Conservation (phyloP, 179 eudicot genomes). For the Dionaea muscipula region DNA sequence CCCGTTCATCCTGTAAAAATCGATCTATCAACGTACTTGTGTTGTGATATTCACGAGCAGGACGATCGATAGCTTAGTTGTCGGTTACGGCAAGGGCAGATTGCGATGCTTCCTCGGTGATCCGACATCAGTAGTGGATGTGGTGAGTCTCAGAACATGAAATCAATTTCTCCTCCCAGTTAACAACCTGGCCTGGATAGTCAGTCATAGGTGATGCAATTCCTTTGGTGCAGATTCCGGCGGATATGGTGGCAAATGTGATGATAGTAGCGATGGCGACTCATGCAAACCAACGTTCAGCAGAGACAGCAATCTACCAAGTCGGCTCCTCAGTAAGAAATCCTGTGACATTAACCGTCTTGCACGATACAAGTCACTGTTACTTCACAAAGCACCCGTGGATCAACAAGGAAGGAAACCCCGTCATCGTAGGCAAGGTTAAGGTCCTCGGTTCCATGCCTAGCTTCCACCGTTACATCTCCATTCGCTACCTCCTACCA, state of each 20-base stretch:
- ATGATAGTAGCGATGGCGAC: slow-evolving; percentile 57
- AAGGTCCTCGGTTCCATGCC: slow-evolving; percentile 43
- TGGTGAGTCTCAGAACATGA: slow-evolving; percentile 41
- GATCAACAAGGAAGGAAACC: slow-evolving; percentile 58
- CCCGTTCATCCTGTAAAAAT: no score
- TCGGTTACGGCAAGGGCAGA: slow-evolving; percentile 72
- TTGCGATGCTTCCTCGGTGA: slow-evolving; percentile 56
- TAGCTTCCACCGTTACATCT: slow-evolving; percentile 56
- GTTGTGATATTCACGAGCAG: slow-evolving; percentile 19
- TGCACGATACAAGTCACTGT: slow-evolving; percentile 32
- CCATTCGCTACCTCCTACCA: slow-evolving; percentile 56
- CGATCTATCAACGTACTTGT: no score
- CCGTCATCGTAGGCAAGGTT: slow-evolving; percentile 50
- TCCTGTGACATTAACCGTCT: slow-evolving; percentile 21
- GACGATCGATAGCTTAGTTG: slow-evolving; percentile 69
- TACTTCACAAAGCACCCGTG: slow-evolving; percentile 63
- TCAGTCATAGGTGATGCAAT: no score
- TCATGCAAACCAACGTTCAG: slow-evolving; percentile 31
- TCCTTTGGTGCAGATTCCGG: slow-evolving; percentile 81
- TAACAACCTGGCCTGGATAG: not conserved
- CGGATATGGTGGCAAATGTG: slow-evolving; percentile 83
- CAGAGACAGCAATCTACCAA: slow-evolving; percentile 39
- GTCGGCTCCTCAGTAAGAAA: slow-evolving; percentile 61
- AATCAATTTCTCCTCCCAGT: no score
- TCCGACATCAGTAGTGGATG: slow-evolving; percentile 35